A percentile compares a stretch with the other conserved stretches of the same genome.
These are phyloP conservation scores for Fusarium bulbicola DNA, from an alignment of 2,329 filamentous ascomycete species.

Conservation along the genomic window DNA sequence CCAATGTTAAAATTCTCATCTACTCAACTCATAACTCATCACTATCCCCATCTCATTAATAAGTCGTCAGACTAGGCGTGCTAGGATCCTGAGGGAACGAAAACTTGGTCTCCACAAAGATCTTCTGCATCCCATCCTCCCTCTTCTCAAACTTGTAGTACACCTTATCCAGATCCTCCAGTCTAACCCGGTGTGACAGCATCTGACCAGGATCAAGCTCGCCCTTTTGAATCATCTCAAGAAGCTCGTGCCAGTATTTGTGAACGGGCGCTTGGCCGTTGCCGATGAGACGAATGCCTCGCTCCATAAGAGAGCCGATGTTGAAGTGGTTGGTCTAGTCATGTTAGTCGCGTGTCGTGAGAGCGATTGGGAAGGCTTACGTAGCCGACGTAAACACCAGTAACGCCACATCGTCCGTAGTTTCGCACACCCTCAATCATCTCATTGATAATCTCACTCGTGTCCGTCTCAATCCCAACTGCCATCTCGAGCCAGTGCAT, in stretches of 20 bases:
- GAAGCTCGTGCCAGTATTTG: conserved; percentile 83
- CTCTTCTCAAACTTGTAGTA: conserved; percentile 70
- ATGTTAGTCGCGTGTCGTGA: neutral
- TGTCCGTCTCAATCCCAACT: conserved; percentile 82
- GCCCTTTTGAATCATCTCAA: conserved; percentile 71
- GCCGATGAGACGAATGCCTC: conserved; percentile 80
- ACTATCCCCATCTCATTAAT: neutral
- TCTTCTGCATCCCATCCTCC: conserved; percentile 81
- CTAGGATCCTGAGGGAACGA: conserved; percentile 55
- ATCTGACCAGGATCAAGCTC: conserved; percentile 81
- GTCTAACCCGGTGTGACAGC: conserved; percentile 78
- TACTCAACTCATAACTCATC: neutral
- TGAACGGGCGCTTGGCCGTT: conserved; percentile 78
- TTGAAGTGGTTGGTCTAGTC: conserved; percentile 64
- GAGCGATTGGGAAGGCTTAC: conserved; percentile 48
- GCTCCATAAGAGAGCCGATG: conserved; percentile 85
- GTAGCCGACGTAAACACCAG: conserved; percentile 73
- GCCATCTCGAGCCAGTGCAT: conserved; percentile 66
- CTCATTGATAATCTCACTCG: conserved; percentile 81
- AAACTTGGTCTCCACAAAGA: conserved; percentile 71
- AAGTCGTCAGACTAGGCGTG: conserved; percentile 28
- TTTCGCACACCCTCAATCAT: conserved; percentile 79
- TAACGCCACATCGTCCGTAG: conserved; percentile 79
- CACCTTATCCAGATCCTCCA: conserved; percentile 76
- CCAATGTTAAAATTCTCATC: neutral